These are phyloP conservation scores for Boletus vermiculosoides DNA, from an alignment of 768 basidiomycete genomes.

Conservation along the genomic window DNA sequence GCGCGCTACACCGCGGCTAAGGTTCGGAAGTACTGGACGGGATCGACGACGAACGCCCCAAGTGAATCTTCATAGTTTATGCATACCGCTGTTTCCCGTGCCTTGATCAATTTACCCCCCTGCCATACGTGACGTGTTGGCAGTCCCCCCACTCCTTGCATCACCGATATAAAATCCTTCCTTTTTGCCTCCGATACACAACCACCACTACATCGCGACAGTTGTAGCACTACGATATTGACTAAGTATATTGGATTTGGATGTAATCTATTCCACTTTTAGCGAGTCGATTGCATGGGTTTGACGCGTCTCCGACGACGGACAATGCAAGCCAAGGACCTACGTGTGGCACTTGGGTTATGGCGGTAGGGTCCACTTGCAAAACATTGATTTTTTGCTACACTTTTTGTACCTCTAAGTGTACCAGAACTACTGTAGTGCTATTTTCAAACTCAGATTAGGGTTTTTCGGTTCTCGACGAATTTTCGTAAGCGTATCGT, in stretches of 20 bases:
- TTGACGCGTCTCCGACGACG: background rate
- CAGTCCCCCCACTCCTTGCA: constrained; percentile 11
- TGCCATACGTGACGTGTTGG: background rate
- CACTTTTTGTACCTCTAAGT: no score
- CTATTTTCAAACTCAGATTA: no score
- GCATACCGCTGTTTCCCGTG: background rate
- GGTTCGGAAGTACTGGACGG: constrained; percentile 80
- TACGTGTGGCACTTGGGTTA: background rate
- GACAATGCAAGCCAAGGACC: background rate
- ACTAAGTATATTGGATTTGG: constrained; percentile 6
- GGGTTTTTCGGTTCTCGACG: no score
- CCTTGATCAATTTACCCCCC: background rate
- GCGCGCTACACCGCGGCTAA: constrained; percentile 72
- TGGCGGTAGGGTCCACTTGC: no score
- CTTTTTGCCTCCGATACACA: background rate
- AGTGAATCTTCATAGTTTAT: constrained; percentile 7
- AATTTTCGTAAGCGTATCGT: no score
- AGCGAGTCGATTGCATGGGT: background rate
- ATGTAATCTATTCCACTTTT: constrained; percentile 18
- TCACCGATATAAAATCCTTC: background rate
- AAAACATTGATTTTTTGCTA: no score
- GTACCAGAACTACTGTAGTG: no score
- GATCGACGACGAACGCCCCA: constrained; percentile 10
- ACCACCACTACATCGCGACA: constrained; percentile 5
- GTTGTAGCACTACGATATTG: constrained; percentile 23